Conservation (phyloP, 2,329 filamentous ascomycete species). For the Aspergillus ruber region DNA sequence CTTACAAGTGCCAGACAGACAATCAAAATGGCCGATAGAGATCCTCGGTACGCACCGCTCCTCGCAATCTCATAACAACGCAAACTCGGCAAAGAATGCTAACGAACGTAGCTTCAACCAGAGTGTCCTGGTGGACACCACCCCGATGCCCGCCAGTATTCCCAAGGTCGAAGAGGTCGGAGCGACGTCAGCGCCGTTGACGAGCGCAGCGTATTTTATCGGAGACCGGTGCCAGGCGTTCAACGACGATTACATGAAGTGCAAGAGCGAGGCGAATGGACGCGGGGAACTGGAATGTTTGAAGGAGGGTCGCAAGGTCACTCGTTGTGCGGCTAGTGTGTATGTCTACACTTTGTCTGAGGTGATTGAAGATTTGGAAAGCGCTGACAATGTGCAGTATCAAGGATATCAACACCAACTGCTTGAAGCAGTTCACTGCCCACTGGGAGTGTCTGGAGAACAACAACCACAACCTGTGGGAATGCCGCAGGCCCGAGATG, state of each 20-base stretch:
- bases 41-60: conserved; percentile 23
- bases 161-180: conserved; percentile 92
- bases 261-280: conserved; percentile 90
- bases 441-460: conserved; percentile 96
- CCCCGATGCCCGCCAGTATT: conserved; percentile 84
- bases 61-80: not conserved
- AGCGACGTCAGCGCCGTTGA: conserved; percentile 81
- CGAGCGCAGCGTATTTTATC: conserved; percentile 94
- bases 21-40: conserved; percentile 26
- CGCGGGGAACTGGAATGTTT: conserved; percentile 89
- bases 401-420: conserved; percentile 93
- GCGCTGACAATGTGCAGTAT: conserved; percentile 50
- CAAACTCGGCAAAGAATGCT: conserved; percentile 11
- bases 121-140: conserved; percentile 87
- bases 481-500: conserved; percentile 83
- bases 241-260: conserved; percentile 99
- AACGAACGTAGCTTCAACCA: conserved; percentile 74
- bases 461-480: conserved; percentile 96
- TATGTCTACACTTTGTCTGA: conserved; percentile 49
- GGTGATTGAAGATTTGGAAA: not conserved
- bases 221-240: conserved; percentile 88
- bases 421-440: conserved; percentile 79
- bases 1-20: conserved; percentile 9
- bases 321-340: conserved; percentile 93
- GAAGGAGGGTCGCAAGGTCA: conserved; percentile 94